Conservation (phyloP, 768 basidiomycete genomes). For the Hypholoma sublateritium region DNA sequence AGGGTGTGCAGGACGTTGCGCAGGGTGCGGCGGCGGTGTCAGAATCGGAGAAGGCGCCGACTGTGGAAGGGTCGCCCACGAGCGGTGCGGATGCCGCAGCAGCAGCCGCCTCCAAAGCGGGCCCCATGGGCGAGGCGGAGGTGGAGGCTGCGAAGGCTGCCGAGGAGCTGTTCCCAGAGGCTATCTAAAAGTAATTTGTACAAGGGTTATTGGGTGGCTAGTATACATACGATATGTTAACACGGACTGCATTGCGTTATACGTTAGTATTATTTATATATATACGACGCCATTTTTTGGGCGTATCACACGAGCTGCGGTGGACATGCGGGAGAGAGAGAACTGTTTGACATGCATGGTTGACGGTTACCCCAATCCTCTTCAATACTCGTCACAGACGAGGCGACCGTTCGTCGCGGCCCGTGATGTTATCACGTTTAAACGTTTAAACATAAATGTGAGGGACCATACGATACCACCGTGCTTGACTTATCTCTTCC, state of each 20-base stretch:
- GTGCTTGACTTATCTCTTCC: too few relatives aligned
- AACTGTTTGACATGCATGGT: too few relatives aligned
- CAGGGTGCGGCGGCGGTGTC: conserved; percentile 7
- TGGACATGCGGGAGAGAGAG: too few relatives aligned
- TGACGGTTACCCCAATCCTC: too few relatives aligned
- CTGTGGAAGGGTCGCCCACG: conserved; percentile 1
- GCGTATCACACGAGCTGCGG: not conserved
- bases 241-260: not conserved
- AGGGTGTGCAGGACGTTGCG: too few relatives aligned
- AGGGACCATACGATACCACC: too few relatives aligned
- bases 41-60: conserved; percentile 6
- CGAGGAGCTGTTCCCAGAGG: conserved; percentile 51
- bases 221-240: not conserved
- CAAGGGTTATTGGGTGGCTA: conserved; percentile 1
- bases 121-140: conserved; percentile 49
- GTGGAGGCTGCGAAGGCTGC: conserved; percentile 52
- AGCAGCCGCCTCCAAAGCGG: conserved; percentile 15
- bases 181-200: conserved; percentile 13
- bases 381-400: too few relatives aligned
- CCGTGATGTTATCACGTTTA: too few relatives aligned
- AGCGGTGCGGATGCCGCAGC: too few relatives aligned
- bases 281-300: not conserved
- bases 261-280: not conserved
- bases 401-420: too few relatives aligned
- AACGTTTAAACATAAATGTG: too few relatives aligned